These are phyloP conservation scores for Venturia aucupariae DNA, from an alignment of 2,329 filamentous ascomycete species.

Conservation along the genomic window DNA sequence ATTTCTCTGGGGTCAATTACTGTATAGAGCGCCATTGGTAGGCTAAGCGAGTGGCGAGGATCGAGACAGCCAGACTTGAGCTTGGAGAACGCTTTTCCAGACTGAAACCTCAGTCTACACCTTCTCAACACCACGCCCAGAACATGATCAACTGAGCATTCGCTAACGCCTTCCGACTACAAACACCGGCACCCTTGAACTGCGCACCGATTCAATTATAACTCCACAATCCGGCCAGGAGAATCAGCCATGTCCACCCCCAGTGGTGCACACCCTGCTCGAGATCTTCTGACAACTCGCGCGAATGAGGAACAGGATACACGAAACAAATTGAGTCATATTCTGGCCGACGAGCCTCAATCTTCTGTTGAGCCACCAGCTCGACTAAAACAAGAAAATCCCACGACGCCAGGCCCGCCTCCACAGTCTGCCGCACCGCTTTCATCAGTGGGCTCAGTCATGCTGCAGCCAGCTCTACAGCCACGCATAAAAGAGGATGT, in stretches of 20 bases:
- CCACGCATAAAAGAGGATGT: background rate
- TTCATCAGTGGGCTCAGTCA: background rate
- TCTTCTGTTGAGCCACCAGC: background rate
- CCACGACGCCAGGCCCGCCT: background rate
- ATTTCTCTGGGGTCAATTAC: background rate
- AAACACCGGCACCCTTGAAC: background rate
- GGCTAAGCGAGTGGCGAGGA: background rate
- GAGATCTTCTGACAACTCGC: background rate
- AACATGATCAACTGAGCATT: background rate
- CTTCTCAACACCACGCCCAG: background rate
- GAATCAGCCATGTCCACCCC: background rate
- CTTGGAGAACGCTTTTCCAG: background rate
- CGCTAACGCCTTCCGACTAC: background rate
- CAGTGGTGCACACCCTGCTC: background rate
- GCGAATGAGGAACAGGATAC: background rate
- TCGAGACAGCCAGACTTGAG: background rate
- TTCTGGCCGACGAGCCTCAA: constrained; percentile 10
- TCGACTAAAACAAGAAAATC: background rate
- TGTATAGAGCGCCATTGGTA: background rate
- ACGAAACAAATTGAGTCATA: constrained; percentile 10
- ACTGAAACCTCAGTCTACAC: background rate
- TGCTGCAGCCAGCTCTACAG: constrained; percentile 5
- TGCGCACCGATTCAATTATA: background rate
- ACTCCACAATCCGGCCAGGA: background rate
- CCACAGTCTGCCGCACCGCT: background rate